Base-by-base conservation (phyloP, 1,139 yeast species). In the Suzukiozyma palmioleophila region DNA sequence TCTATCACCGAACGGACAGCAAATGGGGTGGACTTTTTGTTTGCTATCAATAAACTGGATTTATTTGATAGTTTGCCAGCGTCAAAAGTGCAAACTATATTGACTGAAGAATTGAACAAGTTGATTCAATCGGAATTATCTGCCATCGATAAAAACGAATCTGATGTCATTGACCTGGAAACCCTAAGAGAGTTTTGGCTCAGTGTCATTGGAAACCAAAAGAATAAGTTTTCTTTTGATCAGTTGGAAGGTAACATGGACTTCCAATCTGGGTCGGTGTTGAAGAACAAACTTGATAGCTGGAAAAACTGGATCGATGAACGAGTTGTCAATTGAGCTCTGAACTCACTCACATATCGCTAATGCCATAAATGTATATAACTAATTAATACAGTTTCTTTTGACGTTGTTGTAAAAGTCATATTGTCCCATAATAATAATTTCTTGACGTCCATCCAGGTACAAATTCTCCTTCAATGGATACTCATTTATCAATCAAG, bases 281-380 rank as follows among this genome's bases (percentile, higher is more conserved):
- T 69, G 52, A 75, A 74, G 50, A 65, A 66, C 15, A 74, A 81
- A 36, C 66, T 74, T 27, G 75, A 68, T 13, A 60, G 64, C 22
- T 84, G 95, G 89, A 78, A 77, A 48, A 72, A 80, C 48, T 89
- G 96, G 96, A 66, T 88, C 35, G 85, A 81, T 48, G 92, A 82
- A 55, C 71, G 75, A 47, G 84, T 80, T 11, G 84, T 80, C 10
- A 82, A 82, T 51, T 54, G 51, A 32, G 44, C 22, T 18, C 13
- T 54, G 51, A 32, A 45, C 22, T 18, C 13, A 27, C 12, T 16
- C 18, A 24, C 15, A 14, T 32, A 15, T 14, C 4, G 3, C 12
- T 26, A 5, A 4, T 26, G 14, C 8, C 12, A 29, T 13, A 8
- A 29, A 13, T 29, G 22, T 18, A 18, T 18, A 18, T 18, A 18